Conservation (phyloP, 2,329 filamentous ascomycete species). For the Basipetospora chlamydospora region DNA sequence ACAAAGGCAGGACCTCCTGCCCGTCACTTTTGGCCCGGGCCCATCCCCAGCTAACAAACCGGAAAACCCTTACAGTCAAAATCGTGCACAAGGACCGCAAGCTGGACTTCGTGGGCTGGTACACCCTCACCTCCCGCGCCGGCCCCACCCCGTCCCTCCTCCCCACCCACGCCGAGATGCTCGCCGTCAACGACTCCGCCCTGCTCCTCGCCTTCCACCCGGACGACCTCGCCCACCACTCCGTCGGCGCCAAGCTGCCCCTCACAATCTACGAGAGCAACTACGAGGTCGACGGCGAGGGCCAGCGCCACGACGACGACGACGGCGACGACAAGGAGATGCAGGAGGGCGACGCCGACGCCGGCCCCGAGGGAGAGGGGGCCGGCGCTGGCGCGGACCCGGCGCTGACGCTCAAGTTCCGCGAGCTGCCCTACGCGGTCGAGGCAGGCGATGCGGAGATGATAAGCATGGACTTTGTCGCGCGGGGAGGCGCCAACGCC, state of each 20-base stretch:
- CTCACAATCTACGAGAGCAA: slow-evolving; percentile 82
- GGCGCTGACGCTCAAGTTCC: slow-evolving; percentile 54
- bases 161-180: slow-evolving; percentile 64
- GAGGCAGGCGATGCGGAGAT: slow-evolving; percentile 95
- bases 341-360: slow-evolving; percentile 54
- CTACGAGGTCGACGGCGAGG: slow-evolving; percentile 61
- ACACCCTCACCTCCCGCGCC: slow-evolving; percentile 57
- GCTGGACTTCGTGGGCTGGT: slow-evolving; percentile 86
- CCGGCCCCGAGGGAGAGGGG: no score
- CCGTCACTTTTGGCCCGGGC: no score
- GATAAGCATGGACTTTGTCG: slow-evolving; percentile 92
- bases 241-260: slow-evolving; percentile 67
- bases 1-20: no score
- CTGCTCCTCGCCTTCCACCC: slow-evolving; percentile 81
- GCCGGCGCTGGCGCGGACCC: slow-evolving; percentile 23
- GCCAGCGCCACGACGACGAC: no score
- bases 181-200: slow-evolving; percentile 71
- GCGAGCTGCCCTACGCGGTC: slow-evolving; percentile 70
- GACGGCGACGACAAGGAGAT: slow-evolving; percentile 56
- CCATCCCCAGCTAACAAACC: no score
- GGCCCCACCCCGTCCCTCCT: slow-evolving; percentile 59
- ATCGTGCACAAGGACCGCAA: slow-evolving; percentile 73
- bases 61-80: slow-evolving; percentile 44
- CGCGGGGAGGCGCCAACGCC: slow-evolving; percentile 69
- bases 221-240: slow-evolving; percentile 33